A percentile compares a stretch with the other conserved stretches of the same genome.
Conservation (phyloP, 139 green algal species). For the Closterium sp. region DNA sequence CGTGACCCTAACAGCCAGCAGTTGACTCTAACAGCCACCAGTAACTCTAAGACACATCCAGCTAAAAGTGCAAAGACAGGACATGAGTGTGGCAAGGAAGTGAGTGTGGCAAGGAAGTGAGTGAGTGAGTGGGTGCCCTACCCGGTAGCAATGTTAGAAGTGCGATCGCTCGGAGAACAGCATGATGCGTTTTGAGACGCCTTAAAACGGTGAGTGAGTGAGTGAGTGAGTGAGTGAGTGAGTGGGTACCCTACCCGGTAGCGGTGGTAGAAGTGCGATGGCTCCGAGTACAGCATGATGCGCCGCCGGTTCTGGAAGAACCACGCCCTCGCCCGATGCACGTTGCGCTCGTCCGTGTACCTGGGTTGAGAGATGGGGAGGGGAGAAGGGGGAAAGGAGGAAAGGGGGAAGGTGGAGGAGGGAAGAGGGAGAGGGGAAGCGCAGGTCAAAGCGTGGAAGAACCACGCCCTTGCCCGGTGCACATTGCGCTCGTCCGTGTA, state of each 20-base stretch:
- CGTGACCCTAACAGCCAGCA: neutral
- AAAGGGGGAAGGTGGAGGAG: neutral
- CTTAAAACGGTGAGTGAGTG: too few relatives aligned
- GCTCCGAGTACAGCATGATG: slow-evolving; percentile 92
- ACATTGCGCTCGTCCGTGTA: neutral
- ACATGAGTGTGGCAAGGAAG: too few relatives aligned
- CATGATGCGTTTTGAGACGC: too few relatives aligned
- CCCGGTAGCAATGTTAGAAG: slow-evolving; percentile 82
- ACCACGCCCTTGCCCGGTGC: neutral
- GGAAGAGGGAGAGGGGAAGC: neutral
- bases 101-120: too few relatives aligned
- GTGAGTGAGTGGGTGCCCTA: too few relatives aligned
- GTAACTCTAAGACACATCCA: neutral
- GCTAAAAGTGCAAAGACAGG: too few relatives aligned
- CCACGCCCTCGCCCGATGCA: neutral
- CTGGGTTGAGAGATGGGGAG: neutral
- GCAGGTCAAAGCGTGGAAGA: slow-evolving; percentile 56
- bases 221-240: too few relatives aligned
- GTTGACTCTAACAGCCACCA: neutral
- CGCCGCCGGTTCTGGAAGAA: slow-evolving; percentile 34
- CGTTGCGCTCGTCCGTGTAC: neutral
- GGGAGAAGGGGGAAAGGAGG: too few relatives aligned
- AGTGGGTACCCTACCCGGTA: too few relatives aligned
- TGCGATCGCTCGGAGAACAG: slow-evolving; percentile 92
- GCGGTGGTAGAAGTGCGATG: slow-evolving; percentile 92